These are phyloP conservation scores for Pachyrhizus erosus DNA, from an alignment of 306 rosid species.

Conservation along the genomic window DNA sequence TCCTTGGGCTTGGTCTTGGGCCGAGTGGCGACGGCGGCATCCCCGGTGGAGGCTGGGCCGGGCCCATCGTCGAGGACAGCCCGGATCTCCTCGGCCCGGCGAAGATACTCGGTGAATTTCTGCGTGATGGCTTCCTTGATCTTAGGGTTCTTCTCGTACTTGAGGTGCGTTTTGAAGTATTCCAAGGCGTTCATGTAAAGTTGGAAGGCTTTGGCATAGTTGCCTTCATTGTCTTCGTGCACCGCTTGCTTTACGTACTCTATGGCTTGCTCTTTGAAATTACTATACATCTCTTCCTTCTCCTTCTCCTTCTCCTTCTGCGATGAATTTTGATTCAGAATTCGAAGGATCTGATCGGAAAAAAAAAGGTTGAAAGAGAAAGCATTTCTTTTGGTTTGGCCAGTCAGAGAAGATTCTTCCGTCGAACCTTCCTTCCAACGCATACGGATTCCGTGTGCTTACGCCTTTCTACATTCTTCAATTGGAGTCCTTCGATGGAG, in stretches of 20 bases:
- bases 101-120: constrained; percentile 93
- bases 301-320: too few species aligned
- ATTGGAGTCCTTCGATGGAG: background rate
- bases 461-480: background rate
- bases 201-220: constrained; percentile 91
- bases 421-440: constrained; percentile 28
- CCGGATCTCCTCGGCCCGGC: constrained; percentile 99
- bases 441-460: background rate
- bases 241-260: constrained; percentile 98
- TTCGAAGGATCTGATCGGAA: background rate
- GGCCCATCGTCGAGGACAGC: constrained; percentile 93
- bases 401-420: constrained; percentile 36
- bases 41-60: constrained; percentile 68
- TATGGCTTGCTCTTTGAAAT: constrained; percentile 98
- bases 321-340: constrained; percentile 7
- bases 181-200: constrained; percentile 96
- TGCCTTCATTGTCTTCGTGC: constrained; percentile 84
- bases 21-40: constrained; percentile 83
- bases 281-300: constrained; percentile 74
- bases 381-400: background rate
- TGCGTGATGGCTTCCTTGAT: constrained; percentile 94
- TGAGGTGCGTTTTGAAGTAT: constrained; percentile 91
- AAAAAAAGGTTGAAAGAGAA: background rate
- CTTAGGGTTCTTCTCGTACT: constrained; percentile 98
- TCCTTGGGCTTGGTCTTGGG: constrained; percentile 93